Conservation (phyloP, 1,139 yeast species). For the Wickerhamomyces sp. region DNA sequence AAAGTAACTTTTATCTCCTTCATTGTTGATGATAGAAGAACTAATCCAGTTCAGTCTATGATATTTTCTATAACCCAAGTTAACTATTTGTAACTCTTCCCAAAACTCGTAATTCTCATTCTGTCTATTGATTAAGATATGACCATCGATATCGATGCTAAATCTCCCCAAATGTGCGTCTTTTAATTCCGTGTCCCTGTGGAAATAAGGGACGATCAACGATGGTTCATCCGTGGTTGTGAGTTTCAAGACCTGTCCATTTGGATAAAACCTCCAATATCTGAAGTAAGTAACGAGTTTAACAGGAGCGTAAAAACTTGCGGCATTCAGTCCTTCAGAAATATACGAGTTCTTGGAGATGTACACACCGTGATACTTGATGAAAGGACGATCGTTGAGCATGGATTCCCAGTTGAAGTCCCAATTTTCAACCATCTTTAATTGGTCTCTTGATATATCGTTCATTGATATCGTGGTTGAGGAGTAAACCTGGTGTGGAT, state of each 20-base stretch:
- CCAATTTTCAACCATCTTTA: constrained; percentile 42
- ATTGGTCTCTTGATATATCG: constrained; percentile 39
- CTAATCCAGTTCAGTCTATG: constrained; percentile 65
- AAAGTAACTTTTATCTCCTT: constrained; percentile 51
- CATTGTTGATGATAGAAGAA: constrained; percentile 53
- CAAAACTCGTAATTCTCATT: constrained; percentile 59
- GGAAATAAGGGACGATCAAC: constrained; percentile 52
- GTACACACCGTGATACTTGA: constrained; percentile 79
- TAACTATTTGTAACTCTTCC: constrained; percentile 54
- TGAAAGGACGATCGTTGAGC: constrained; percentile 57
- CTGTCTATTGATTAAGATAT: constrained; percentile 52
- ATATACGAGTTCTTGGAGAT: constrained; percentile 82
- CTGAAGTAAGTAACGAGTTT: constrained; percentile 85
- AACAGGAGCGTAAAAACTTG: constrained; percentile 68
- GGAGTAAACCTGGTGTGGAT: constrained; percentile 53
- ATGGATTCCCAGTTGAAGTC: constrained; percentile 50
- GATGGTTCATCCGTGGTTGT: constrained; percentile 65
- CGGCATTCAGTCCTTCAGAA: constrained; percentile 71
- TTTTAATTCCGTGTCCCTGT: constrained; percentile 25
- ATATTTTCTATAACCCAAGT: constrained; percentile 54
- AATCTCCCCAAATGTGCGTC: constrained; percentile 45
- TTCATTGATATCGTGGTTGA: constrained; percentile 33
- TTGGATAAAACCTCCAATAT: constrained; percentile 73
- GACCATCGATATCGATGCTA: constrained; percentile 51
- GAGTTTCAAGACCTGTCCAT: constrained; percentile 68